Conservation (phyloP, 2,329 filamentous ascomycete genomes). For the Scytalidium lignicola region DNA sequence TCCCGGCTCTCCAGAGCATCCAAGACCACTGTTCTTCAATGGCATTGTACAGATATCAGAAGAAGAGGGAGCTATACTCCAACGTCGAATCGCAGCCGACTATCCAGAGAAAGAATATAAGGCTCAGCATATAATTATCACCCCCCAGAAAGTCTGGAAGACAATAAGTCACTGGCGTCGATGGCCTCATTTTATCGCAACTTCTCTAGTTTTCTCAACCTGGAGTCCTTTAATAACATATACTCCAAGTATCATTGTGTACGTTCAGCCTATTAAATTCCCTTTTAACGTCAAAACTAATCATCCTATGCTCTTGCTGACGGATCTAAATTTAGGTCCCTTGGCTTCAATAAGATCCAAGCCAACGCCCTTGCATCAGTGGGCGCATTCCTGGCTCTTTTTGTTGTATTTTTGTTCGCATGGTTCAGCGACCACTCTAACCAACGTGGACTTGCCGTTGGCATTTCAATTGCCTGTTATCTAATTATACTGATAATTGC, state of each 20-base stretch:
- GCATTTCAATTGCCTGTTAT: slow-evolving; percentile 31
- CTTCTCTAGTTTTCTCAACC: slow-evolving; percentile 14
- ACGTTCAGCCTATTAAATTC: not conserved
- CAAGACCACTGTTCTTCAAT: slow-evolving; percentile 28
- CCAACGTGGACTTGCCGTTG: slow-evolving; percentile 30
- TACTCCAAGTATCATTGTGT: slow-evolving; percentile 25
- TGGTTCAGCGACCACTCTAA: slow-evolving; percentile 24
- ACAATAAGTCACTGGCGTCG: slow-evolving; percentile 18
- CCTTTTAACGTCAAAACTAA: not conserved
- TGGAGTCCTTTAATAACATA: slow-evolving; percentile 25
- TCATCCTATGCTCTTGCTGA: not conserved
- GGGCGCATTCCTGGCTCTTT: slow-evolving; percentile 12
- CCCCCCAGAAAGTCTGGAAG: slow-evolving; percentile 10
- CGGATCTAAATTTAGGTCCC: slow-evolving; percentile 8
- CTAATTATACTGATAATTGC: slow-evolving; percentile 32
- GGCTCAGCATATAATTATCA: slow-evolving; percentile 30
- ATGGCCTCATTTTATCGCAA: slow-evolving; percentile 24
- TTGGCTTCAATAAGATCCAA: slow-evolving; percentile 19
- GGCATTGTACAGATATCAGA: slow-evolving; percentile 1
- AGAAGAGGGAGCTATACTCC: slow-evolving; percentile 35
- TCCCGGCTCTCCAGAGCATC: slow-evolving; percentile 32
- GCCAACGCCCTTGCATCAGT: slow-evolving; percentile 27
- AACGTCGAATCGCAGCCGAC: slow-evolving; percentile 35
- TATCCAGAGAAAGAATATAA: slow-evolving; percentile 33
- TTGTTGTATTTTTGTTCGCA: slow-evolving; percentile 9